These are phyloP conservation scores for Phytopythium boreale DNA, from an alignment of 352 stramenopile genomes.

Conservation along the genomic window DNA sequence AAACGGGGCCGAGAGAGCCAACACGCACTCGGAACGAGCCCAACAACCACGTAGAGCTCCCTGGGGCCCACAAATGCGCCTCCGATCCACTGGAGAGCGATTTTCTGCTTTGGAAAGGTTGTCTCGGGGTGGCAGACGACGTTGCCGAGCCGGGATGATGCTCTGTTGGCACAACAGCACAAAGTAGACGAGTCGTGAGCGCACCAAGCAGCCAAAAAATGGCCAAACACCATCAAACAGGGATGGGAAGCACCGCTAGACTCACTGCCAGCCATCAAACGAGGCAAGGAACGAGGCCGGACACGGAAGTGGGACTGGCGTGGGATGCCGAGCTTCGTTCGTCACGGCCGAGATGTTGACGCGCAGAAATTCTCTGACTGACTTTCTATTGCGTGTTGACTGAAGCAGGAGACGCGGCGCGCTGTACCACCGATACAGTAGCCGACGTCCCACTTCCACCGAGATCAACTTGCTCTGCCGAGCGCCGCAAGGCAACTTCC, in stretches of 20 bases:
- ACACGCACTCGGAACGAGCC: background rate
- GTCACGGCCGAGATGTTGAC: background rate
- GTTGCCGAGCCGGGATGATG: background rate
- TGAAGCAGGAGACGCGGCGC: background rate
- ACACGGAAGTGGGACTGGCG: background rate
- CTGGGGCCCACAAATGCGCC: background rate
- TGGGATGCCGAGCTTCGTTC: background rate
- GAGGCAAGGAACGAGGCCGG: background rate
- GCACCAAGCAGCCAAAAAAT: background rate
- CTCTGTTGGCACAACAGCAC: background rate
- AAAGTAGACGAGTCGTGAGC: background rate
- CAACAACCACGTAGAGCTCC: background rate
- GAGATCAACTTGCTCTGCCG: no score
- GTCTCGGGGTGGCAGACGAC: background rate
- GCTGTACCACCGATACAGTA: background rate
- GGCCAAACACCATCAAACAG: background rate
- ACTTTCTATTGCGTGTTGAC: constrained; percentile 3
- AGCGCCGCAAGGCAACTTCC: no score
- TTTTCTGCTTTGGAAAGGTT: background rate
- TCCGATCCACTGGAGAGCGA: background rate
- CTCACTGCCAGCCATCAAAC: background rate
- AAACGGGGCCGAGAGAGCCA: background rate
- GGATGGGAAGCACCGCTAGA: background rate
- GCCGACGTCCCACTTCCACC: no score
- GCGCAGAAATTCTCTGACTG: background rate